Evolutionary conservation across 169 alveolate species (phyloP).

Genomic region (Eimeria tenella): DNA sequence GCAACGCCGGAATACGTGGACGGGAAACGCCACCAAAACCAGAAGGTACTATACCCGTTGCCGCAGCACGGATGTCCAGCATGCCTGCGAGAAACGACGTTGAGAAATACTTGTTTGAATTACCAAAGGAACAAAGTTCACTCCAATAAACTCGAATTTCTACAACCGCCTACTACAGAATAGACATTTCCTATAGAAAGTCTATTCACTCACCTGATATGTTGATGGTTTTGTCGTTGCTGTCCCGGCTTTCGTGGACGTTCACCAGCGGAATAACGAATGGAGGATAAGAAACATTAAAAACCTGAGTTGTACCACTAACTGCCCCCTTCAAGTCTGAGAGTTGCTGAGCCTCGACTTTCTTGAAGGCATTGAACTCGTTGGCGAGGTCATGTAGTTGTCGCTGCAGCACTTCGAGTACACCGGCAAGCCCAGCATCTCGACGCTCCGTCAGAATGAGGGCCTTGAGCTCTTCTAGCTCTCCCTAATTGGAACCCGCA

Average conservation of each 20-base stretch:
- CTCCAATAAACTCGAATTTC: no score
- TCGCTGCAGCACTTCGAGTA: slow-evolving; percentile 37
- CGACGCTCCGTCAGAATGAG: not conserved
- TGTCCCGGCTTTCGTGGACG: slow-evolving; percentile 54
- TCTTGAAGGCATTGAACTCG: slow-evolving; percentile 49
- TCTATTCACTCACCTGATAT: not conserved
- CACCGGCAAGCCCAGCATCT: slow-evolving; percentile 30
- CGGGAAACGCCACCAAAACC: not conserved
- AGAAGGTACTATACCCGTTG: not conserved
- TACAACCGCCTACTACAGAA: not conserved
- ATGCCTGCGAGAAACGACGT: not conserved
- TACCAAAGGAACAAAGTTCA: not conserved
- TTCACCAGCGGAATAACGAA: slow-evolving; percentile 56
- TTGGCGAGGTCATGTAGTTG: slow-evolving; percentile 38
- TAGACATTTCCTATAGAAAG: not conserved
- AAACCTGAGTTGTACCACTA: slow-evolving; percentile 49
- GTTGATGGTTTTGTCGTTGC: slow-evolving; percentile 56
- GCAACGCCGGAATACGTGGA: not conserved
- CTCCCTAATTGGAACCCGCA: not conserved
- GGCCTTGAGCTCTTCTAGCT: slow-evolving; percentile 36
- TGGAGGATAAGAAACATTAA: slow-evolving; percentile 58
- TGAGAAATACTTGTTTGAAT: not conserved
- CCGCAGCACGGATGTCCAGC: slow-evolving; percentile 51
- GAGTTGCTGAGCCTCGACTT: slow-evolving; percentile 49
- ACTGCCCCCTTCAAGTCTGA: slow-evolving; percentile 31